Evolutionary conservation across 768 basidiomycete species (phyloP).

Genomic region (Mrakia gelida): DNA sequence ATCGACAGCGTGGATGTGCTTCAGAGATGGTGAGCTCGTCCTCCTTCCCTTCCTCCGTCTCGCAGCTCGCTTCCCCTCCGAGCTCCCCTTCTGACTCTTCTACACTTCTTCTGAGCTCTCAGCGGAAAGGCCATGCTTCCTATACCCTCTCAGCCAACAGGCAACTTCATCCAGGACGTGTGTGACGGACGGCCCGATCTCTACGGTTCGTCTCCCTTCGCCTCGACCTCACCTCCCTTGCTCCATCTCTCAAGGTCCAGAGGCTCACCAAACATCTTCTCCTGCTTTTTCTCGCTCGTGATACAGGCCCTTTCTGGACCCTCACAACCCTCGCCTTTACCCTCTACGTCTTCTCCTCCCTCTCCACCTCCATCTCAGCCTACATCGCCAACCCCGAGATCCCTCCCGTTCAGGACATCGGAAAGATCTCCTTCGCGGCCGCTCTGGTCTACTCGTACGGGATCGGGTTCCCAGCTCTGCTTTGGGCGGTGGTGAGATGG

Average conservation of each 20-base stretch:
- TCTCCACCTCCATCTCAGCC: slow-evolving; percentile 79
- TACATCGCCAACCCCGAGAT: slow-evolving; percentile 60
- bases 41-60: background rate
- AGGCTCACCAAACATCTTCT: slow-evolving; percentile 46
- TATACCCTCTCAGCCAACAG: slow-evolving; percentile 27
- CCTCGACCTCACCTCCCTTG: background rate
- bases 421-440: slow-evolving; percentile 3
- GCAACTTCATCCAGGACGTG: slow-evolving; percentile 39
- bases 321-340: slow-evolving; percentile 89
- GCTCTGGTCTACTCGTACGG: slow-evolving; percentile 66
- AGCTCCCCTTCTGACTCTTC: no score
- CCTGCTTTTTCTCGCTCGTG: slow-evolving; percentile 51
- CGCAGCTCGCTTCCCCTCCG: background rate
- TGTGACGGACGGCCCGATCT: slow-evolving; percentile 44
- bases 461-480: slow-evolving; percentile 67
- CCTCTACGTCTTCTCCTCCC: slow-evolving; percentile 87
- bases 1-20: slow-evolving; percentile 29
- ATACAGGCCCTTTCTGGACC: slow-evolving; percentile 96
- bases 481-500: slow-evolving; percentile 83
- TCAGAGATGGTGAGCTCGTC: slow-evolving; percentile 28
- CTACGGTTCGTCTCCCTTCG: slow-evolving; percentile 37
- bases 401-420: slow-evolving; percentile 52
- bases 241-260: background rate
- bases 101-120: no score
- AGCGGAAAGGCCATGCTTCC: slow-evolving; percentile 30